phyloP scores from a whole-genome alignment of 2,329 filamentous ascomycete species.

The Fusarium devonianum region DNA sequence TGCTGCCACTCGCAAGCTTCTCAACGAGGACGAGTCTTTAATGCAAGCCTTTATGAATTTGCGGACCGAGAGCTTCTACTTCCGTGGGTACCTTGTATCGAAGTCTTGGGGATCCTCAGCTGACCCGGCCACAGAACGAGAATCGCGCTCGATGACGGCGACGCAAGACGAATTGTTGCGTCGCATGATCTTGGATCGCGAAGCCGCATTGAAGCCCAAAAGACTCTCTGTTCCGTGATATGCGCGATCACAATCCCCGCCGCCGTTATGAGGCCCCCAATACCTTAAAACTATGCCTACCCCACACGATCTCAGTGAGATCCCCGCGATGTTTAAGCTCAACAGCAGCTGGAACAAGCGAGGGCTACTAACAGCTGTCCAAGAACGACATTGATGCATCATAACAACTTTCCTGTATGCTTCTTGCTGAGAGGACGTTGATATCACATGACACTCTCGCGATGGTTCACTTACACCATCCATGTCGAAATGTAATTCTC shows the following conservation, averaged over 20 bases:
- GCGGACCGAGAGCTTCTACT: conserved; percentile 42
- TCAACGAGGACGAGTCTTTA: conserved; percentile 36
- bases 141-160: conserved; percentile 39
- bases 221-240: conserved; percentile 12
- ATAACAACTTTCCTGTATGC: conserved; percentile 17
- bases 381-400: conserved; percentile 17
- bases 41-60: conserved; percentile 39
- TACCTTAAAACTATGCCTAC: conserved; percentile 7
- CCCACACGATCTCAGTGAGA: conserved; percentile 11
- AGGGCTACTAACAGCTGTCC: conserved; percentile 16
- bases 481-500: conserved; percentile 36
- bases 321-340: conserved; percentile 19
- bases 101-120: not conserved
- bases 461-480: not conserved
- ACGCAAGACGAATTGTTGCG: conserved; percentile 40
- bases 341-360: conserved; percentile 14
- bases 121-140: conserved; percentile 36
- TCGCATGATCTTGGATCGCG: conserved; percentile 40
- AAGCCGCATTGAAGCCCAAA: conserved; percentile 36
- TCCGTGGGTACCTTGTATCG: conserved; percentile 29
- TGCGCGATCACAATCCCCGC: not conserved
- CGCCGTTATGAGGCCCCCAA: conserved; percentile 8
- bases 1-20: conserved; percentile 32
- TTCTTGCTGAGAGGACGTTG: conserved; percentile 18
- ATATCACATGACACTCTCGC: conserved; percentile 34